These are phyloP conservation scores for Auriculariales sp. DNA, from an alignment of 768 basidiomycete species.

Conservation along the genomic window DNA sequence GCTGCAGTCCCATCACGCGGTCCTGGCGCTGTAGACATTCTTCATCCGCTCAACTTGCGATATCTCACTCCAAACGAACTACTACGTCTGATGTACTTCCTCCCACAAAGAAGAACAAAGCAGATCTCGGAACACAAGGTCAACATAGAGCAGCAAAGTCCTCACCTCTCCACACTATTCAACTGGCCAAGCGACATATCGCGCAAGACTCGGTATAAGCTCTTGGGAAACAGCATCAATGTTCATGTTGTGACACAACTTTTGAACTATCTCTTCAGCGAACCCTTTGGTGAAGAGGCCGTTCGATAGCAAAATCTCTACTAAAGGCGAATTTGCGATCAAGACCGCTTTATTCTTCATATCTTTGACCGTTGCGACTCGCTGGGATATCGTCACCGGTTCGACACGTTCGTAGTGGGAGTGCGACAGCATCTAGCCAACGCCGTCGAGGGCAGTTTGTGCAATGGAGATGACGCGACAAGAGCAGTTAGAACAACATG, in stretches of 20 bases:
- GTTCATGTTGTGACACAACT: constrained; percentile 53
- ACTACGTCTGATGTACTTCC: constrained; percentile 51
- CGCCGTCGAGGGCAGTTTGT: too few relatives aligned
- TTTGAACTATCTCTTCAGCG: constrained; percentile 41
- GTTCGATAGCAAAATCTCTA: too few relatives aligned
- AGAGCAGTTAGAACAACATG: too few relatives aligned
- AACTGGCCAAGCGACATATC: constrained; percentile 50
- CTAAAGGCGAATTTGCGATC: too few relatives aligned
- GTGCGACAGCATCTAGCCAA: too few relatives aligned
- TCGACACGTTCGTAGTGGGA: too few relatives aligned
- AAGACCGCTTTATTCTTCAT: too few relatives aligned
- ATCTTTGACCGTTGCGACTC: too few relatives aligned
- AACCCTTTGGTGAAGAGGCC: too few relatives aligned
- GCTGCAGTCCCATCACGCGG: constrained; percentile 25
- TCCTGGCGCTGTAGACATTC: constrained; percentile 32
- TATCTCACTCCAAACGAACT: constrained; percentile 68
- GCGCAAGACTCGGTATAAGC: constrained; percentile 53
- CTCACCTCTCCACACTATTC: constrained; percentile 19
- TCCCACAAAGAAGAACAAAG: constrained; percentile 12
- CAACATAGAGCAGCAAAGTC: neutral
- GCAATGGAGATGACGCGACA: too few relatives aligned
- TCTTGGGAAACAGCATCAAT: constrained; percentile 77
- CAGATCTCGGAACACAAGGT: neutral
- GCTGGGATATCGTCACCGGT: too few relatives aligned
- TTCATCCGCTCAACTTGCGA: constrained; percentile 46